These are phyloP conservation scores for Leptographium lundbergii DNA, from an alignment of 2,329 filamentous ascomycete genomes.

Conservation along the genomic window DNA sequence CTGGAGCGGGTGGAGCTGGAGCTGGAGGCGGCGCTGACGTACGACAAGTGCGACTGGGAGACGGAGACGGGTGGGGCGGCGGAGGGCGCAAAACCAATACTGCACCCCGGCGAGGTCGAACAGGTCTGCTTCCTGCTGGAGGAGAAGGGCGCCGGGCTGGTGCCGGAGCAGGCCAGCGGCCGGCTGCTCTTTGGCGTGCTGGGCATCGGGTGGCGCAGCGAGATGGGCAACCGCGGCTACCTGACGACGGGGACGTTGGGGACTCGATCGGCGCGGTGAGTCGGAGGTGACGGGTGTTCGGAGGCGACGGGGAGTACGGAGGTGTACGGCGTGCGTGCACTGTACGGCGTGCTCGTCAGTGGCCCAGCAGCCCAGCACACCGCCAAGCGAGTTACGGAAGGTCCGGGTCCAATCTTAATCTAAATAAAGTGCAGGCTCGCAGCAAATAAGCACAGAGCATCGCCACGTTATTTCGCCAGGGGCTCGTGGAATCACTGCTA, in stretches of 20 bases:
- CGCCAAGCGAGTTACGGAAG: no score
- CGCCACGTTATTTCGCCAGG: no score
- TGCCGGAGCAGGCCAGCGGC: constrained; percentile 22
- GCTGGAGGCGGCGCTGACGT: constrained; percentile 35
- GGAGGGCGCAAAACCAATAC: constrained; percentile 33
- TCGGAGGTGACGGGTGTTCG: background rate
- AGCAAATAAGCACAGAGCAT: no score
- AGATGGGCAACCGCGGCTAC: constrained; percentile 81
- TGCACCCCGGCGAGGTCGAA: constrained; percentile 51
- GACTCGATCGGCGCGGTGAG: constrained; percentile 23
- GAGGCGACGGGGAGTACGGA: no score
- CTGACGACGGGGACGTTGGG: constrained; percentile 76
- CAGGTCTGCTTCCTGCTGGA: constrained; percentile 53
- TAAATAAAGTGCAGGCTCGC: no score
- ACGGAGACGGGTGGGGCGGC: constrained; percentile 4
- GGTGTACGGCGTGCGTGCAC: no score
- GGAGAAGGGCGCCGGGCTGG: constrained; percentile 23
- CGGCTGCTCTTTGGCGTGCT: constrained; percentile 61
- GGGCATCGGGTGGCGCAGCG: constrained; percentile 75
- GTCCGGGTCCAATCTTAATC: no score
- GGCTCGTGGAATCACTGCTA: no score
- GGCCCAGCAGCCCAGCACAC: no score
- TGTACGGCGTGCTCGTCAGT: no score
- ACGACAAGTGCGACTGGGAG: constrained; percentile 46
- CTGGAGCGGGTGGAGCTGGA: constrained; percentile 55